Conservation (phyloP, 2,329 filamentous ascomycete genomes). For the Penicillium brasilianum region DNA sequence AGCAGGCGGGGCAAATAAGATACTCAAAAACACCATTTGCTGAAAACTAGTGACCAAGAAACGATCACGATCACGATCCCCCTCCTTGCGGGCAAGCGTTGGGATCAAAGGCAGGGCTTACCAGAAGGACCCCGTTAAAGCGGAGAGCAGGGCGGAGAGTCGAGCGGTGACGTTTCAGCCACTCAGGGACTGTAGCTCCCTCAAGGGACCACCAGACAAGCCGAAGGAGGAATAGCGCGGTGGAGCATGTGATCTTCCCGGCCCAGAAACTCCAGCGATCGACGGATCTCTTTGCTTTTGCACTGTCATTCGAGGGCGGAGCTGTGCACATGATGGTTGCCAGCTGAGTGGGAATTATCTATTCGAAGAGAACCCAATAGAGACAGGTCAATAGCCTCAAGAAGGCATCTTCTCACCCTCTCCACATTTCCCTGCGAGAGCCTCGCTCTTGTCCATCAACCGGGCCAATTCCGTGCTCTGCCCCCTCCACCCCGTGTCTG, state of each 20-base stretch:
- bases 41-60: no score
- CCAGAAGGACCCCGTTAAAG: background rate
- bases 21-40: no score
- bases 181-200: background rate
- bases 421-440: background rate
- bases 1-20: no score
- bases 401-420: background rate
- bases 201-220: background rate
- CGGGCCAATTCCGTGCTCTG: conserved; percentile 5
- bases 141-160: background rate
- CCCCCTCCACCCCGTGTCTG: conserved; percentile 1
- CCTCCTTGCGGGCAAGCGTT: no score
- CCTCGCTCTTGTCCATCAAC: background rate
- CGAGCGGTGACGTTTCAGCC: background rate
- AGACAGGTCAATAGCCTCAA: background rate
- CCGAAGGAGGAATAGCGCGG: conserved; percentile 15
- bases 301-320: conserved; percentile 6
- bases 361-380: background rate
- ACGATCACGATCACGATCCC: no score
- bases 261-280: conserved; percentile 24
- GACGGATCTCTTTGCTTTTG: conserved; percentile 14
- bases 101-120: background rate
- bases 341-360: background rate
- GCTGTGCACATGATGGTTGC: conserved; percentile 16
- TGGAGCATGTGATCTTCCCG: conserved; percentile 25